A percentile compares a stretch with the other conserved stretches of the same genome.
Evolutionary conservation across 129 eudicot species (phyloP).

Genomic region (Helianthus annuus): DNA sequence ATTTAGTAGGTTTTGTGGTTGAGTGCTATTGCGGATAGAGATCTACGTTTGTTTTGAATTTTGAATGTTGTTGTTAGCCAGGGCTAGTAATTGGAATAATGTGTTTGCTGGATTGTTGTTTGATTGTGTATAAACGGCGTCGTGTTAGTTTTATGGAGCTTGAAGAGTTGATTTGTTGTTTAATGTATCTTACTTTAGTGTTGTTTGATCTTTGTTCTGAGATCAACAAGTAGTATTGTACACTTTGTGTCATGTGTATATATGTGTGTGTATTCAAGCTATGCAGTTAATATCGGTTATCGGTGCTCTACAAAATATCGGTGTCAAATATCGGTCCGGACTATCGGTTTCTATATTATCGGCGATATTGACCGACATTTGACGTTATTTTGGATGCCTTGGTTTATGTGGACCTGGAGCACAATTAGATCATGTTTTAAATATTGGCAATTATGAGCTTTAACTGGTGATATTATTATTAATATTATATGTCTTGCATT

Average conservation of each 20-base stretch:
- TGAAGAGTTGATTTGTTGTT: background rate
- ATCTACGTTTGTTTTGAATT: background rate
- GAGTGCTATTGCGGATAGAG: background rate
- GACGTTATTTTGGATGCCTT: too few relatives aligned
- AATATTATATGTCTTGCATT: too few relatives aligned
- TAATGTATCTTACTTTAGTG: background rate
- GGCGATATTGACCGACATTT: too few relatives aligned
- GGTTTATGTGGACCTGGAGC: too few relatives aligned
- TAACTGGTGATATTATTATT: too few relatives aligned
- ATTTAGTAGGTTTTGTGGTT: background rate
- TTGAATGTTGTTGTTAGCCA: slow-evolving; percentile 5
- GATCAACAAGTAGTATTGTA: background rate
- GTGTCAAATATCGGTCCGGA: too few relatives aligned
- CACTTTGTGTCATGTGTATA: background rate
- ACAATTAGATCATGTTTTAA: too few relatives aligned
- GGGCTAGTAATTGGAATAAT: background rate
- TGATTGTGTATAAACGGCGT: slow-evolving; percentile 1
- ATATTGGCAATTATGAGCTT: too few relatives aligned
- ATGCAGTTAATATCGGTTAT: too few relatives aligned
- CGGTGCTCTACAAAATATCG: too few relatives aligned
- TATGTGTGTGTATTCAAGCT: background rate
- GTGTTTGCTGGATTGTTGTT: background rate
- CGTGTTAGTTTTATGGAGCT: background rate
- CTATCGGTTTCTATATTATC: too few relatives aligned
- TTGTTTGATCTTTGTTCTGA: background rate